Percentiles rank a stretch among this genome's conserved stretches.
Conservation (phyloP, 495 filamentous ascomycete genomes). For the Annulohypoxylon stygium region DNA sequence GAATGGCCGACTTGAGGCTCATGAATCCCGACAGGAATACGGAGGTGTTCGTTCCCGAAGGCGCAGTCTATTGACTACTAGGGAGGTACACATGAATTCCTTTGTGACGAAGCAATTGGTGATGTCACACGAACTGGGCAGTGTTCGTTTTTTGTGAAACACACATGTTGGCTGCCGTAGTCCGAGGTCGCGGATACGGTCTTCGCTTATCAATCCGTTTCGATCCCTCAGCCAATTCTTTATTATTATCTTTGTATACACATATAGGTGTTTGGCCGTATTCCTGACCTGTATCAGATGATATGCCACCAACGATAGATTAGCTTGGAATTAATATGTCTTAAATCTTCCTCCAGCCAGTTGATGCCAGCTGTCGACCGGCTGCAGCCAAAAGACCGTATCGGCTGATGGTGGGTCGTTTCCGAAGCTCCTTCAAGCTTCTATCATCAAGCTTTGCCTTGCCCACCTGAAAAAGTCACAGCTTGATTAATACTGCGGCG, state of each 20-base stretch:
- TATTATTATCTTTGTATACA: neutral
- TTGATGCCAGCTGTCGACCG: conserved; percentile 1
- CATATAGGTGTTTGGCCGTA: neutral
- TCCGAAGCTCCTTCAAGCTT: conserved; percentile 9
- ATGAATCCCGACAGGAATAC: conserved; percentile 1
- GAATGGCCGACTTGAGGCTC: neutral
- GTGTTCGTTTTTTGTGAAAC: conserved; percentile 11
- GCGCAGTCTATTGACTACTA: conserved; percentile 18
- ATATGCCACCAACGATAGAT: neutral
- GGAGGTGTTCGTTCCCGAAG: conserved; percentile 10
- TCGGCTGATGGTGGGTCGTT: conserved; percentile 42
- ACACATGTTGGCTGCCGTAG: conserved; percentile 5
- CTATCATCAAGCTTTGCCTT: conserved; percentile 16
- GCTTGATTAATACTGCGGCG: conserved; percentile 28
- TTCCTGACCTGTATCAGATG: neutral
- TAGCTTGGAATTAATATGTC: neutral
- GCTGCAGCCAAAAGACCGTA: neutral
- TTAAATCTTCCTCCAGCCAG: neutral
- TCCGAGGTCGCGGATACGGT: neutral
- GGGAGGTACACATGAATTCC: neutral
- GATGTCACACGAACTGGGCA: neutral
- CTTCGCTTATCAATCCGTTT: conserved; percentile 2
- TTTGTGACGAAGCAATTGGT: neutral
- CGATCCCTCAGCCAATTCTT: neutral
- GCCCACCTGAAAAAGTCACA: conserved; percentile 11